Evolutionary conservation across 108 stramenopile genomes (phyloP).

Genomic region (Cyclotella kingstonii): DNA sequence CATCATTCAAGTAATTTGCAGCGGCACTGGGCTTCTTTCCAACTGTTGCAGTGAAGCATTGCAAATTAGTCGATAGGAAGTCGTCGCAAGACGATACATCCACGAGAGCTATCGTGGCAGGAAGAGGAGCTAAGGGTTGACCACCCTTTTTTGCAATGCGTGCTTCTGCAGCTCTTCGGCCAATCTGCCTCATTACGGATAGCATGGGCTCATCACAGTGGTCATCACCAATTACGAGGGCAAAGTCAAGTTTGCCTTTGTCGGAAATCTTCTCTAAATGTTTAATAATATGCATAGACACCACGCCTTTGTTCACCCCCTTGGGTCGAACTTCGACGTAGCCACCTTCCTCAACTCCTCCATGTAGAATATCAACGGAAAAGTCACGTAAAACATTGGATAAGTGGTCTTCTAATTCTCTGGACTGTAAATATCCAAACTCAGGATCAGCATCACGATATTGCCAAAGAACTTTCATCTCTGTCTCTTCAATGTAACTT

Average conservation of each 20-base stretch:
- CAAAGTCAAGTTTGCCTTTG: constrained; percentile 72
- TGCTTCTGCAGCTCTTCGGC: constrained; percentile 51
- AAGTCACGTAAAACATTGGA: constrained; percentile 84
- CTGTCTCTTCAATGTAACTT: constrained; percentile 86
- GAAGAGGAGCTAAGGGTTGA: constrained; percentile 62
- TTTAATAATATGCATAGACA: constrained; percentile 77
- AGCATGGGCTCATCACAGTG: constrained; percentile 96
- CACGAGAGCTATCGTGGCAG: constrained; percentile 67
- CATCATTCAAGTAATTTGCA: constrained; percentile 91
- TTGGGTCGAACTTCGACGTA: constrained; percentile 88
- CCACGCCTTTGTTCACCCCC: constrained; percentile 86
- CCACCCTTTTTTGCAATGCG: constrained; percentile 49
- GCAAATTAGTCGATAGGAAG: constrained; percentile 61
- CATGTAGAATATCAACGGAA: constrained; percentile 92
- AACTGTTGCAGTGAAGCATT: constrained; percentile 89
- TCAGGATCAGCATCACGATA: constrained; percentile 98
- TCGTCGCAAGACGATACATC: constrained; percentile 75
- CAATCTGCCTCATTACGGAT: constrained; percentile 83
- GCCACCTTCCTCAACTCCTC: constrained; percentile 85
- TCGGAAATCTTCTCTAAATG: constrained; percentile 54
- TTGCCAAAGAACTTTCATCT: constrained; percentile 95
- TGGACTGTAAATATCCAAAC: constrained; percentile 94
- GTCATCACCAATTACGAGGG: constrained; percentile 89
- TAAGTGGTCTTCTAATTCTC: constrained; percentile 95
- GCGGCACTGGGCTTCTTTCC: constrained; percentile 97